Base-by-base conservation (phyloP, 768 basidiomycete genomes). In the Phylloporus scabripes region DNA sequence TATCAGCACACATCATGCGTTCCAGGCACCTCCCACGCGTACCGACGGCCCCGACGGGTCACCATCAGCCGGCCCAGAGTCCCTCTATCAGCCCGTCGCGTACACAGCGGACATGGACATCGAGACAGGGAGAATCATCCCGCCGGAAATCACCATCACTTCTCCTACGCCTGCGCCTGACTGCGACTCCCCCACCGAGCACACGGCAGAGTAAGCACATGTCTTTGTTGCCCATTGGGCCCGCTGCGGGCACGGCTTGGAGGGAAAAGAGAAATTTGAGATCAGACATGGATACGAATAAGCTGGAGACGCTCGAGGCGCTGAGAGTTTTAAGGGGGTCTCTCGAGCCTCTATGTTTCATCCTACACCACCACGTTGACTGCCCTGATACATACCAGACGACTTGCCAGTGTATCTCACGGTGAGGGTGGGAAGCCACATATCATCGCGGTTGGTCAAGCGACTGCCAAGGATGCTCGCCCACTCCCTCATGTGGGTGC, bases 201-300 rank as follows among this genome's bases (percentile, higher is more conserved):
- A 6, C 20, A 14, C 36, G 28, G 12, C 43, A 43, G 34, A 51
- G 38, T 39, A 56, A 42, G 21, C 54, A 50, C 1, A 2, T 21
- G 1, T 56, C 52, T 1, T 6, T 45, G 9, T 14, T 46, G 11
- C 28, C 52, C 14, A 7, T 33, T 1, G 4, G 29, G 9, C 36
- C 44, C 9, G 18, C 29, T 17, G 10, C 42, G 5, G 26, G 37
- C 12, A 7, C 28, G 41, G 7, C 39, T 11, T 52, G 46, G 47
- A 52, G 42, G 43, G 63, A 48, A n/a, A 65, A 45, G 40, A 46
- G 55, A 37, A 12, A 14, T 15, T 54, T 51, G 7, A 42, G 55
- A 18, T 61, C 51, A 60, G 54, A 49, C 12, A 51, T n/a, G n/a
- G n/a, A n/a, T n/a, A n/a, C n/a, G n/a, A n/a, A n/a, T n/a, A n/a